Conservation (phyloP, 306 rosid genomes). For the Rosa lucieae region DNA sequence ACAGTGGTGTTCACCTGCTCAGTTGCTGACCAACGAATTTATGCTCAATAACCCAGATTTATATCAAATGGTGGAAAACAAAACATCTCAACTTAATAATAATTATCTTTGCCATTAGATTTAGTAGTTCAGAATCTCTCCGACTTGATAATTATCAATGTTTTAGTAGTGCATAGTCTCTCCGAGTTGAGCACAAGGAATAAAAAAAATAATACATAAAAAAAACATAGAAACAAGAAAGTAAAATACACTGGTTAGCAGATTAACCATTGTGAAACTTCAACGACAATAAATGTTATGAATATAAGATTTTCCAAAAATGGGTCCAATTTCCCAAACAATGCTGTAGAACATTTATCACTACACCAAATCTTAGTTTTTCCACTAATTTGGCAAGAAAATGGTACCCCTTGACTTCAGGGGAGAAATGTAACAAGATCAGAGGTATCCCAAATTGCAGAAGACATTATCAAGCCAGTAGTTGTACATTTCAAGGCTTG, state of each 20-base stretch:
- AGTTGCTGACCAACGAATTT: too few species aligned
- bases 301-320: constrained; percentile 41
- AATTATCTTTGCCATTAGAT: too few species aligned
- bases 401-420: constrained; percentile 28
- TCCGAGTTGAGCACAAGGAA: not conserved
- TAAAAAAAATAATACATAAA: not conserved
- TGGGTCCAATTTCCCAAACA: constrained; percentile 46
- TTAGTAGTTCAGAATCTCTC: too few species aligned
- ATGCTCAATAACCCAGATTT: too few species aligned
- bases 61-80: too few species aligned
- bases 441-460: constrained; percentile 18
- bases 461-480: constrained; percentile 12
- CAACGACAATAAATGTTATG: constrained; percentile 7
- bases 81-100: too few species aligned
- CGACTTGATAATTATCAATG: too few species aligned
- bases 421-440: constrained; percentile 24
- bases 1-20: not conserved
- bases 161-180: not conserved
- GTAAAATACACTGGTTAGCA: not conserved
- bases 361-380: constrained; percentile 31
- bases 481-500: constrained; percentile 60
- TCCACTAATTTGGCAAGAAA: constrained; percentile 36
- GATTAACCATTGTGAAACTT: constrained; percentile 6
- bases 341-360: constrained; percentile 37
- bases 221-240: not conserved